Conservation (phyloP, 179 eudicot species). For the Corrigiola litoralis region DNA sequence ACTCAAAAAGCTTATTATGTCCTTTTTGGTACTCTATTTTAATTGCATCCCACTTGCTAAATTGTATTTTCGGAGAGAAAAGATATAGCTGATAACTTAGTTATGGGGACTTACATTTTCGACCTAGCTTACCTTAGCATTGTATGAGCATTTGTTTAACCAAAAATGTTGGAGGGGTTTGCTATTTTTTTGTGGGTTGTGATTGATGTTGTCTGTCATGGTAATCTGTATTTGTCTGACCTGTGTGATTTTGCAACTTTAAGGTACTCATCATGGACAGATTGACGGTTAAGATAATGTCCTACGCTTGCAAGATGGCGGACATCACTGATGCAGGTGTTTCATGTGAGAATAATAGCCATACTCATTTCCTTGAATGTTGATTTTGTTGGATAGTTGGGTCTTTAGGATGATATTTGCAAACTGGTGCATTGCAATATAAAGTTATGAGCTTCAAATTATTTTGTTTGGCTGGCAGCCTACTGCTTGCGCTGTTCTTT, state of each 20-base stretch:
- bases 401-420: constrained; percentile 1
- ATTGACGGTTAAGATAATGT: constrained; percentile 83
- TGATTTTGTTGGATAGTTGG: neutral
- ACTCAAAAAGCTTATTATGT: too few relatives aligned
- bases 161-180: neutral
- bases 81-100: too few relatives aligned
- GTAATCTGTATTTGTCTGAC: constrained; percentile 18
- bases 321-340: constrained; percentile 97
- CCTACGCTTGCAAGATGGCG: constrained; percentile 94
- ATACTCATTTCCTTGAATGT: neutral
- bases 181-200: constrained; percentile 1
- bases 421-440: neutral
- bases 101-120: too few relatives aligned
- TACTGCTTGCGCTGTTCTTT: neutral
- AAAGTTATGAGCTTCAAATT: neutral
- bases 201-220: neutral
- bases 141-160: too few relatives aligned
- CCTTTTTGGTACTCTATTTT: too few relatives aligned
- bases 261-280: constrained; percentile 99
- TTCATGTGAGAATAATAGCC: constrained; percentile 71
- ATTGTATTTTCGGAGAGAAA: too few relatives aligned
- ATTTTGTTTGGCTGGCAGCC: neutral
- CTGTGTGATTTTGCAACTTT: constrained; percentile 18
- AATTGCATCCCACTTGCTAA: too few relatives aligned
- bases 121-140: too few relatives aligned